Percentiles rank a stretch among this genome's conserved stretches.
Evolutionary conservation across 306 rosid genomes (phyloP).

Genomic region (Cicer chorassanicum): DNA sequence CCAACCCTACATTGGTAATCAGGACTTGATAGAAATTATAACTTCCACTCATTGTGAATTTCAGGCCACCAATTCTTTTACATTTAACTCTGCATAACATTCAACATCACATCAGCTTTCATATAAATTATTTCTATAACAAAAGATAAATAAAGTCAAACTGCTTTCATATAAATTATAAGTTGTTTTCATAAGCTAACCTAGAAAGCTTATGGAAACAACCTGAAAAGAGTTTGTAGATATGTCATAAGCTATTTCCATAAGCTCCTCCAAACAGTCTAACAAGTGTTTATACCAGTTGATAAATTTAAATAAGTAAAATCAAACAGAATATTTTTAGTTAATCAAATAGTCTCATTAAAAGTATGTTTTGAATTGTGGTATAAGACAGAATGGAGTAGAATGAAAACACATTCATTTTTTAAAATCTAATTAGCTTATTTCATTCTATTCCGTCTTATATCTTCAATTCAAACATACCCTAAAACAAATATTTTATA

Average conservation of each 20-base stretch:
- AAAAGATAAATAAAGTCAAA: no score
- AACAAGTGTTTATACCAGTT: background rate
- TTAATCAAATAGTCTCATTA: no score
- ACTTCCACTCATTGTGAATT: constrained; percentile 66
- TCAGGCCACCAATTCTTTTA: constrained; percentile 74
- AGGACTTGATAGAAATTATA: constrained; percentile 79
- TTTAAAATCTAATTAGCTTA: no score
- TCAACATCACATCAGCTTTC: background rate
- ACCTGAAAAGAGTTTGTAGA: background rate
- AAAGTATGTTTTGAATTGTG: no score
- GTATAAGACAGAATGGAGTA: no score
- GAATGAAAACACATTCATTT: no score
- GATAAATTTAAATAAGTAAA: background rate
- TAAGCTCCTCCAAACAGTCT: background rate
- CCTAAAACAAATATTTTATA: background rate
- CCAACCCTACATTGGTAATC: constrained; percentile 79
- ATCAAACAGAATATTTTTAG: background rate
- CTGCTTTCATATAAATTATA: no score
- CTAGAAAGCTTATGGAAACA: background rate
- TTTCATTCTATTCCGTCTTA: no score
- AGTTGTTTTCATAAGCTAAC: background rate
- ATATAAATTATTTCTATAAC: no score
- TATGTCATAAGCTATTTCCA: background rate
- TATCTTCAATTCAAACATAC: background rate
- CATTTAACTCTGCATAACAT: constrained; percentile 71